These are phyloP conservation scores for Aspergillus fijiensis DNA, from an alignment of 2,329 filamentous ascomycete species.

Conservation along the genomic window DNA sequence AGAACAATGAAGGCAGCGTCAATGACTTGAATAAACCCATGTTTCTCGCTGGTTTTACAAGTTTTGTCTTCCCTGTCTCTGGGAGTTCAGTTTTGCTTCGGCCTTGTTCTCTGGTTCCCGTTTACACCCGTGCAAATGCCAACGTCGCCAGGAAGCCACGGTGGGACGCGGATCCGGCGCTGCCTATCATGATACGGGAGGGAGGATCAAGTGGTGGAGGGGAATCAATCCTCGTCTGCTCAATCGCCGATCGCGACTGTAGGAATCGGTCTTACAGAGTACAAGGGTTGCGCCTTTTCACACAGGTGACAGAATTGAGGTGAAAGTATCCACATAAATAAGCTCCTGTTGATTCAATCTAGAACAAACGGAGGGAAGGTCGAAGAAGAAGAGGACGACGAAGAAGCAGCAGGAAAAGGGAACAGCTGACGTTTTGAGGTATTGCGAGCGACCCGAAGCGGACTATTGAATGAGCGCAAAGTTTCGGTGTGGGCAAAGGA, in stretches of 20 bases:
- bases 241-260: background rate
- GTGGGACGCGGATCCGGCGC: constrained; percentile 36
- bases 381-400: background rate
- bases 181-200: constrained; percentile 25
- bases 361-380: background rate
- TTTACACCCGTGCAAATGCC: constrained; percentile 23
- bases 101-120: constrained; percentile 17
- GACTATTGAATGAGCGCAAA: constrained; percentile 18
- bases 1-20: background rate
- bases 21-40: constrained; percentile 2
- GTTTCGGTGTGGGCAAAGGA: constrained; percentile 21
- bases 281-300: background rate
- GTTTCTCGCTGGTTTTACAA: constrained; percentile 1
- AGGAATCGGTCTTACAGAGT: background rate
- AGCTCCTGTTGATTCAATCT: background rate
- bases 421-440: constrained; percentile 5
- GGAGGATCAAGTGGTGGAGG: background rate
- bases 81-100: constrained; percentile 6
- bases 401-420: background rate
- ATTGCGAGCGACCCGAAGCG: constrained; percentile 7
- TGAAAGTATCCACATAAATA: background rate
- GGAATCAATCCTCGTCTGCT: background rate
- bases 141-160: constrained; percentile 29
- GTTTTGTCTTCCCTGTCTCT: constrained; percentile 6
- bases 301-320: background rate